Conservation (phyloP, 306 rosid species). For the Ceratonia siliqua region DNA sequence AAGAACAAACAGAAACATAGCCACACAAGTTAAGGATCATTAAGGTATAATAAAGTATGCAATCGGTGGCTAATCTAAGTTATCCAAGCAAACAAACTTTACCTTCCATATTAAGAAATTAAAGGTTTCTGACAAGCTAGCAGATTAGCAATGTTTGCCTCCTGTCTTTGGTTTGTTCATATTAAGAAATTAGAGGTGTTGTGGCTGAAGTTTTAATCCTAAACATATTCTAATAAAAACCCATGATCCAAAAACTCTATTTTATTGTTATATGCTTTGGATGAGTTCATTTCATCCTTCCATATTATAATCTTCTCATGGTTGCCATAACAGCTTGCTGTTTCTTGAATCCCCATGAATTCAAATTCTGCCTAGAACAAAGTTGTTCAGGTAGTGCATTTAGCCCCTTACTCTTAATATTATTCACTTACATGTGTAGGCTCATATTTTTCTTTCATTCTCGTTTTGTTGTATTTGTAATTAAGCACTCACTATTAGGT, state of each 20-base stretch:
- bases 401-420: not conserved
- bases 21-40: slow-evolving; percentile 49
- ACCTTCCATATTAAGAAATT: slow-evolving; percentile 38
- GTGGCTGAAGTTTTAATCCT: slow-evolving; percentile 17
- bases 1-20: slow-evolving; percentile 23
- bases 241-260: not conserved
- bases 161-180: slow-evolving; percentile 18
- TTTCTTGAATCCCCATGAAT: slow-evolving; percentile 8
- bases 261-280: not conserved
- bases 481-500: not conserved
- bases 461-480: not conserved
- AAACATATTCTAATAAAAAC: slow-evolving; percentile 2
- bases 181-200: not conserved
- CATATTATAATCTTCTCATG: not conserved
- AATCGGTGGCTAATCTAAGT: slow-evolving; percentile 23
- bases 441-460: not conserved
- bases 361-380: not conserved
- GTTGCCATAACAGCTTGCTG: slow-evolving; percentile 8
- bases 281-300: not conserved
- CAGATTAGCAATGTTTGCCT: slow-evolving; percentile 42
- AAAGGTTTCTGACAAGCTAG: slow-evolving; percentile 37
- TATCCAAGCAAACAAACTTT: slow-evolving; percentile 8
- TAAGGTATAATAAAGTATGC: slow-evolving; percentile 3
- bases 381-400: slow-evolving; percentile 32
- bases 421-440: not conserved